These are phyloP conservation scores for Xerocomus brunneocitrinus DNA, from an alignment of 768 basidiomycete genomes.

Conservation along the genomic window DNA sequence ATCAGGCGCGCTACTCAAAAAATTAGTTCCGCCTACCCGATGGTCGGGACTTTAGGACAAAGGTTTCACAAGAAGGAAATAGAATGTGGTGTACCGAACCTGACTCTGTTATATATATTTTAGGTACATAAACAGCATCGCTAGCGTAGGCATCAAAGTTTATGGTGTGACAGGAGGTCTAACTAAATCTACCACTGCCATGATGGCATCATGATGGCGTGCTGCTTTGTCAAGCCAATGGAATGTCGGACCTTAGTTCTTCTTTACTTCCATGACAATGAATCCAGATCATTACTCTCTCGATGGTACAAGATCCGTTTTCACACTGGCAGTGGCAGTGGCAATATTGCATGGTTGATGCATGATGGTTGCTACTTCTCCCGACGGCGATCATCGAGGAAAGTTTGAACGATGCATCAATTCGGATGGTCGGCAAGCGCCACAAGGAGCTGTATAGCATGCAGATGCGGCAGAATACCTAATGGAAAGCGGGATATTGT, in stretches of 20 bases:
- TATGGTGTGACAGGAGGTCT: neutral
- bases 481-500: constrained; percentile 2
- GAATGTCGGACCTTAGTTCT: neutral
- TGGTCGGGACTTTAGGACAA: neutral
- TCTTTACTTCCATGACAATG: constrained; percentile 1
- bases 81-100: neutral
- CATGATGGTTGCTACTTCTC: neutral
- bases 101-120: neutral
- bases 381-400: constrained; percentile 13
- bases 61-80: neutral
- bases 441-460: constrained; percentile 11
- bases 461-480: constrained; percentile 2
- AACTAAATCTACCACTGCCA: neutral
- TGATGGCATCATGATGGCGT: too few species aligned
- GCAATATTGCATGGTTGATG: neutral
- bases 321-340: neutral
- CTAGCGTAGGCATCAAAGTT: too few species aligned
- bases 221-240: neutral
- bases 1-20: neutral
- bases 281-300: neutral
- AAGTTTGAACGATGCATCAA: neutral
- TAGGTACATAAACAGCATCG: neutral
- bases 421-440: constrained; percentile 1
- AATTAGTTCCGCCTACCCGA: neutral
- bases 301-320: neutral